Base-by-base conservation (phyloP, 2,329 filamentous ascomycete genomes). In the Colletotrichum eremochloae region DNA sequence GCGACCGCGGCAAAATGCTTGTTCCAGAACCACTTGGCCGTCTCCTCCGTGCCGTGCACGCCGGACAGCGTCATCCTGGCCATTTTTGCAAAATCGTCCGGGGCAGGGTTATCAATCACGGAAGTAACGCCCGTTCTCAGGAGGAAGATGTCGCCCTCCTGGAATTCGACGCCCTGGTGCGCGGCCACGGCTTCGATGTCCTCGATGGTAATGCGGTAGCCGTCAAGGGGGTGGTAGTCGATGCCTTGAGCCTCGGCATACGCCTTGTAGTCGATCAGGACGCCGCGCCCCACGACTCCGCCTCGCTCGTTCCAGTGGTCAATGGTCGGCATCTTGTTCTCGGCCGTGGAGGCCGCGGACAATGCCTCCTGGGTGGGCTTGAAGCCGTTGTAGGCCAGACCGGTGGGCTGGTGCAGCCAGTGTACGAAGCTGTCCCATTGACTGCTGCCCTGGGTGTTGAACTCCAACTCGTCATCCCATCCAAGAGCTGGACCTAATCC, bases 11-110 rank as follows among this genome's bases (percentile, higher is more conserved):
- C 85, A 75, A 94, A 93, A 64, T 91, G 90, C 75, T 86, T 88
- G 76, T 94, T 90, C 82, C 93, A 92, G 71, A 94, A 74, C 91
- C 91, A 94, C 65, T 88, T 86, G 9, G 89, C 82, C 5, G 91
- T 86, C 56, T 86, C 86, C 60, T 88, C 81, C 2, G 76, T 77
- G 0, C 85, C 86, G 50, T 89, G 82, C 55, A 86, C 76, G 9
- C 87, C 80, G 33, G 82, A 76, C 5, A 83, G 63, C 18, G 74
- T 80, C 4, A 40, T 67, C 0, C 73, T 67, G 12, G 76, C 68
- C 63, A 84, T 75, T 70, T 82, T 83, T 8, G 74, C 77, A 12
- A 83, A 76, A 12, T 81, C 80, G 2, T 80, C 79, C 0, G 77
- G 76, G 1, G 78, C 81, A 11, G 85, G 86, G 5, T 80, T 79